Evolutionary conservation across 1,284 basidiomycete genomes (phyloP).

Genomic region (Cryptococcus floricola): DNA sequence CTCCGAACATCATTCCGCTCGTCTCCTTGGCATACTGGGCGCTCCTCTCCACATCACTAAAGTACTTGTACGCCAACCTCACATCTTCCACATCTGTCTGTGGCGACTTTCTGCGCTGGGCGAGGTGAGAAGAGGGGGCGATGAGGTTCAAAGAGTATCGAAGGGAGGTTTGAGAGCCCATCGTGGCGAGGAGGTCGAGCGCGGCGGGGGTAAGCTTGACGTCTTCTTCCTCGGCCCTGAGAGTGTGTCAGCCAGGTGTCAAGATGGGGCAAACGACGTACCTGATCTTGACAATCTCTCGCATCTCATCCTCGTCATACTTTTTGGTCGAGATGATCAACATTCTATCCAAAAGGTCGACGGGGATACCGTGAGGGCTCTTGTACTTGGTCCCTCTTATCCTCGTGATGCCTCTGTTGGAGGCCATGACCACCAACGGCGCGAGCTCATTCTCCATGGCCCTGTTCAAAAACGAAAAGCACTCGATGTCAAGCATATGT

Average conservation of each 20-base stretch:
- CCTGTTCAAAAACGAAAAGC: conserved; percentile 96
- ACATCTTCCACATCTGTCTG: conserved; percentile 79
- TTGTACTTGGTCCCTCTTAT: conserved; percentile 94
- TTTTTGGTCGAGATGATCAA: conserved; percentile 91
- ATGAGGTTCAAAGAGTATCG: conserved; percentile 91
- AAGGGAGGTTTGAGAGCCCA: conserved; percentile 80
- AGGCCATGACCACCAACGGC: conserved; percentile 97
- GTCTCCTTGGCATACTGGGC: conserved; percentile 84
- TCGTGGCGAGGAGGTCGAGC: conserved; percentile 70
- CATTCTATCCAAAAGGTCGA: conserved; percentile 89
- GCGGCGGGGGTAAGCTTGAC: conserved; percentile 77
- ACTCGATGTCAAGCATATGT: conserved; percentile 99
- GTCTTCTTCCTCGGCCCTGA: conserved; percentile 91
- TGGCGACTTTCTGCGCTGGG: conserved; percentile 72
- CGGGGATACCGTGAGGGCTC: conserved; percentile 90
- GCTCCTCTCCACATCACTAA: conserved; percentile 92
- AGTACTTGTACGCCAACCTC: conserved; percentile 77
- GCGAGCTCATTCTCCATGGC: conserved; percentile 91
- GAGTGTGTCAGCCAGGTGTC: too few species aligned
- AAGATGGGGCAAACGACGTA: conserved; percentile 31
- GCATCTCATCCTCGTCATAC: conserved; percentile 80
- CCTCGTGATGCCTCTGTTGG: conserved; percentile 88
- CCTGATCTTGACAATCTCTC: conserved; percentile 89
- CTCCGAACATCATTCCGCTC: conserved; percentile 61
- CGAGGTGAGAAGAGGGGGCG: conserved; percentile 78